Evolutionary conservation across 2,329 filamentous ascomycete species (phyloP), one percentile per base, ranked within the genome.

Genomic region (Dactylella cylindrospora): DNA sequence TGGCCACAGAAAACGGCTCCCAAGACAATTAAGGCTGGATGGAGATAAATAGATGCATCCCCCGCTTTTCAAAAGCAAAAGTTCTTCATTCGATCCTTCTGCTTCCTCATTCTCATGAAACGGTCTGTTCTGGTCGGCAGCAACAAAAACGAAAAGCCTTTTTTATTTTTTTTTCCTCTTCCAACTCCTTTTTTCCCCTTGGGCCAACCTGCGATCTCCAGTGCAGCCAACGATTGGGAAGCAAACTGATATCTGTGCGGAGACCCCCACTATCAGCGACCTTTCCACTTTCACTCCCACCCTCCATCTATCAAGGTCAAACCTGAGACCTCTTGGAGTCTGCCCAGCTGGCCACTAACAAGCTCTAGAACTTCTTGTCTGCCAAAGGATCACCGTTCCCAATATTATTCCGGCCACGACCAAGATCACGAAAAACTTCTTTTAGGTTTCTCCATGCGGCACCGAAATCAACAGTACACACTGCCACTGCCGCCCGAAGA

Each of bases 1-100:
- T 41, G 33, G 41, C 55, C 33, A 44, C 32, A 33, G 33, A 26
- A 47, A 31, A 35, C 47, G 20, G 41, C 43, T 28, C 17, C 36
- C 35, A 50, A 13, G 31, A 40, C 31, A 38, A 60, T 40, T 35
- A 46, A 60, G 46, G 45, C 39, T 39, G 26, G 32, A 23, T 43
- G 38, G 40, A 49, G 53, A 61, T 61, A 61, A 61, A 61, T 61
- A 61, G 47, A 49, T 47, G 41, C 40, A 53, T 61, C 55, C 55
- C 55, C 55, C 47, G 47, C 53, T 53, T 52, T 38, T 49, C 41
- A 46, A 49, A 52, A 60, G 54, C 54, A 60, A 60, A 46, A 32
- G 46, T 29, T 35, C 46, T 61, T 36, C 55, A 53, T 53, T 23
- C 33, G 19, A 53, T 43, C 38, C 47, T 41, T 51, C 26, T 47